Base-by-base conservation (phyloP, 2,329 filamentous ascomycete species). In the Phaeoacremonium minimum region DNA sequence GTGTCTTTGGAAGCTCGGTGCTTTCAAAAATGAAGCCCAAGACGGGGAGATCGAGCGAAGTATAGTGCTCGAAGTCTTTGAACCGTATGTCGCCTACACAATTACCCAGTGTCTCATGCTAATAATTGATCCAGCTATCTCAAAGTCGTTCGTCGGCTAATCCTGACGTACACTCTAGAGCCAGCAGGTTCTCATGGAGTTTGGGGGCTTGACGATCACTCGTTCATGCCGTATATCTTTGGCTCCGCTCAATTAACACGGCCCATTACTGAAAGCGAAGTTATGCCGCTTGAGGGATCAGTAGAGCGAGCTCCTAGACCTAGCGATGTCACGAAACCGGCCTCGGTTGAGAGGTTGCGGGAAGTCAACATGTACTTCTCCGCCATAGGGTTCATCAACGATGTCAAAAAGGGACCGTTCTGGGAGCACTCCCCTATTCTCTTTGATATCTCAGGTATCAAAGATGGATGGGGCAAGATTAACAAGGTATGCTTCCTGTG, bases 191-290 rank as follows among this genome's bases (percentile, higher is more conserved):
- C 91, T 2, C 93, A 97, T 56, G 93, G 93, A 4, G 93, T 98
- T 15, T 98, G 93, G 93, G 93, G 93, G 15, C 73, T 98, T n/a
- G 93, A 98, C 56, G 93, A 98, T 58, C 91, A 98, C 62, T 90
- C 81, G 7, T 97, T 98, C 58, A 61, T 93, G 17, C 86, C 93
- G 0, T 98, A 97, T 60, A 87, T 98, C 38, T 90, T 97, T 46
- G 93, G 93, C 19, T 95, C 90, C 3, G 90, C 93, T 0, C 93
- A 98, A 56, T 71, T 94, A 28, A 84, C 84, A 8, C 83, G 88
- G 1, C 76, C 90, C 2, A 86, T 95, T 45, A 65, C 68, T 18
- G 69, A 76, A 1, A 58, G 67, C 3, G 73, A 83, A 32, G 59
- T 75, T 3, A 85, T 87, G 51, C 87, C 87, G 0, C 71, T 78